phyloP scores from a whole-genome alignment of 2,329 filamentous ascomycete species.

The Xylariaceae sp. region DNA sequence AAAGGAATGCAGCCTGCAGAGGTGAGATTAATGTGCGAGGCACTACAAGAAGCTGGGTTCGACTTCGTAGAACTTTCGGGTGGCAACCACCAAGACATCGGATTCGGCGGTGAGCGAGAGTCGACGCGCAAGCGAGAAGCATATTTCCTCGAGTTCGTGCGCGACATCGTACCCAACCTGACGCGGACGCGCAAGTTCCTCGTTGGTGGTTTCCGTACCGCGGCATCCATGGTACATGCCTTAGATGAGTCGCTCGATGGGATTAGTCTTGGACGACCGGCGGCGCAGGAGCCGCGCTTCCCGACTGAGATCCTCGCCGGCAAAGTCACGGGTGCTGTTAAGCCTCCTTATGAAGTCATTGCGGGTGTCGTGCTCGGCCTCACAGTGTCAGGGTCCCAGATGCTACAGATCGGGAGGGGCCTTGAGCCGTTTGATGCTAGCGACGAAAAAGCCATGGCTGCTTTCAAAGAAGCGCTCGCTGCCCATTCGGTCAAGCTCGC shows the following conservation, averaged over 20 bases:
- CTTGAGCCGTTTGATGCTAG: constrained; percentile 40
- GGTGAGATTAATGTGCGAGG: constrained; percentile 53
- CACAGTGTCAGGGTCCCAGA: constrained; percentile 55
- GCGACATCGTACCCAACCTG: constrained; percentile 53
- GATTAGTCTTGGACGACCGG: constrained; percentile 60
- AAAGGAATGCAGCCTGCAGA: constrained; percentile 59
- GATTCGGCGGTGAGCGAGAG: constrained; percentile 58
- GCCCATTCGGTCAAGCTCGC: constrained; percentile 33
- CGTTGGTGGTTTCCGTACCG: constrained; percentile 61
- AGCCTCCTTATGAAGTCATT: constrained; percentile 53
- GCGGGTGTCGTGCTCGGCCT: constrained; percentile 54
- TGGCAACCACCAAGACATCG: constrained; percentile 63
- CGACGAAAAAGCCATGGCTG: constrained; percentile 30
- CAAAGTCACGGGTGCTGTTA: constrained; percentile 55
- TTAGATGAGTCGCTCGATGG: constrained; percentile 59
- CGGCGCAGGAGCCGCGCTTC: constrained; percentile 56
- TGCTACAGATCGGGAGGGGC: constrained; percentile 42
- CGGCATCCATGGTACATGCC: constrained; percentile 60
- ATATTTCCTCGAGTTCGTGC: constrained; percentile 65
- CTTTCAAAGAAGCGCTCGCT: constrained; percentile 35
- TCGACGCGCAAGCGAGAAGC: constrained; percentile 61
- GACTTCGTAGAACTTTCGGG: constrained; percentile 66
- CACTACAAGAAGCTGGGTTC: constrained; percentile 57
- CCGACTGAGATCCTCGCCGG: constrained; percentile 54
- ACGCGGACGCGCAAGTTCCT: constrained; percentile 59